Base-by-base conservation (phyloP, 176 grass and related monocot species). In the Otatea glauca region DNA sequence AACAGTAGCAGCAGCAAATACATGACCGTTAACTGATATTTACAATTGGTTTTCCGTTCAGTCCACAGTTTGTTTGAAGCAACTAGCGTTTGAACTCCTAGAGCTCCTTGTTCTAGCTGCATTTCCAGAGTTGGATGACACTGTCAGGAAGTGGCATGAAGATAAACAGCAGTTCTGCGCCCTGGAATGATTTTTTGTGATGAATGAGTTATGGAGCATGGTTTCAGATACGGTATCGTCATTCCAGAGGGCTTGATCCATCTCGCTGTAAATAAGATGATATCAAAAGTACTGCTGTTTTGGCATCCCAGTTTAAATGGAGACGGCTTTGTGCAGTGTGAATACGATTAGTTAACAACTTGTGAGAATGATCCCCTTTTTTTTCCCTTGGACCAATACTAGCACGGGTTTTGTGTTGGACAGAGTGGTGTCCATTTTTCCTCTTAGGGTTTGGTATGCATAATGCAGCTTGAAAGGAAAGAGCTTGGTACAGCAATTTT, bases 1-100 rank as follows among this genome's bases (percentile, higher is more conserved):
- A 63, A 69, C 1, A 77, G 21, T 25, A 8, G 10, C 25, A 86
- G 47, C 20, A 56, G 0, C 16, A 4, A 50, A 16, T 35, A 61
- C 38, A 42, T 56, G 65, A 49, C 59, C 17, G 7, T 60, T 60
- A 61, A 73, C 83, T 90, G 58, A 77, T 60, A 77, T 44, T 32
- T 76, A 49, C 5, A 62, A 25, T 83, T 68, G 21, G 5, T 85
- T 72, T 85, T 39, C 1, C 0, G 1, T 99, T 54, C 96, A 99
- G 97, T 99, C 97, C 35, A 84, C 92, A 16, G 81, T 99, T 84
- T 99, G 97, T 68, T 88, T 99, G 76, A 99, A 94, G 90, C 91
- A 94, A 80, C 86, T 99, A 75, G 86, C 97, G 12, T 89, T 92
- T 58, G 96, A 96, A 82, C 88, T 99, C 72, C 70, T 99, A 51